phyloP scores from a whole-genome alignment of 2,329 filamentous ascomycete species.

The Hysterium pulicare region DNA sequence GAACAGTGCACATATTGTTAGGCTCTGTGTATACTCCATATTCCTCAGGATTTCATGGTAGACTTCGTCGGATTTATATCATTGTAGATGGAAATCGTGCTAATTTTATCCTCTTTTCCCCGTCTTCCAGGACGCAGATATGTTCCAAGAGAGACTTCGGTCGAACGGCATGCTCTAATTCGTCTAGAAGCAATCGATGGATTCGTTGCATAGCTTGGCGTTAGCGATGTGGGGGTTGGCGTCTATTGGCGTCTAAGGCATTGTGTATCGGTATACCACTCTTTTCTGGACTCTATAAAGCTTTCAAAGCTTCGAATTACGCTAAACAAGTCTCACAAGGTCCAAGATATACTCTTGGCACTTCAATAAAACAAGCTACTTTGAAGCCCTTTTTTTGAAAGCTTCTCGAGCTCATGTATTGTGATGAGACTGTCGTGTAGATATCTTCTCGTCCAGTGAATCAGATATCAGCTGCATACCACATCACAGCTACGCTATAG shows the following conservation, averaged over 20 bases:
- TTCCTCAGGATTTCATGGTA: slow-evolving; percentile 7
- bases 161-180: slow-evolving; percentile 30
- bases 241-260: slow-evolving; percentile 10
- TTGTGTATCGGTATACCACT: slow-evolving; percentile 26
- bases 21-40: slow-evolving; percentile 1
- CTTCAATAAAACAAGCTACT: slow-evolving; percentile 5
- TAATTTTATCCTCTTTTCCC: slow-evolving; percentile 19
- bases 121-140: slow-evolving; percentile 27
- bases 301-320: slow-evolving; percentile 5
- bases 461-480: no score
- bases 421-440: not conserved
- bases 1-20: slow-evolving; percentile 1
- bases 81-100: slow-evolving; percentile 19
- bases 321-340: slow-evolving; percentile 21
- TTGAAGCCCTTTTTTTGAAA: slow-evolving; percentile 7
- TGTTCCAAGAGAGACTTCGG: slow-evolving; percentile 26
- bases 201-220: slow-evolving; percentile 23
- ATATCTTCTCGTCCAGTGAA: not conserved
- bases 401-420: slow-evolving; percentile 1
- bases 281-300: slow-evolving; percentile 2
- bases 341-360: slow-evolving; percentile 8
- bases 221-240: slow-evolving; percentile 14
- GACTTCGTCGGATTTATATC: slow-evolving; percentile 12
- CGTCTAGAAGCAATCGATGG: slow-evolving; percentile 5
- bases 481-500: no score